These are phyloP conservation scores for Toxoplasma gondii DNA, from an alignment of 169 alveolate genomes.

Conservation along the genomic window DNA sequence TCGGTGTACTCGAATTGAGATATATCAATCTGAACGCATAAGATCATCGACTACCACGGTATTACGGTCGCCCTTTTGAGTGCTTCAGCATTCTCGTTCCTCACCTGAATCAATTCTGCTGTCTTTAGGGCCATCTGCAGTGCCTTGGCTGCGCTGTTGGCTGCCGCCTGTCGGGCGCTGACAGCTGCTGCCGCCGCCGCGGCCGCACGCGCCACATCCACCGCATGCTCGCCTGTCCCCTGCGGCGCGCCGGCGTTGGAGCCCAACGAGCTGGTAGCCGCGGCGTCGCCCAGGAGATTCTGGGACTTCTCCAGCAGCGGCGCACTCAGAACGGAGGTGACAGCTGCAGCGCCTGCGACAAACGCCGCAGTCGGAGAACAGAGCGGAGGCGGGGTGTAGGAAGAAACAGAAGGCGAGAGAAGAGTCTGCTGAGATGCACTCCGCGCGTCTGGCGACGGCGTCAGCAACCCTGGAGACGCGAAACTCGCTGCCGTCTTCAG, in stretches of 20 bases:
- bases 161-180: constrained; percentile 13
- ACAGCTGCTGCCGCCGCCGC: constrained; percentile 40
- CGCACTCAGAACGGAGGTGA: background rate
- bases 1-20: too few species aligned
- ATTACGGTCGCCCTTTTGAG: too few species aligned
- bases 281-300: background rate
- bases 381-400: background rate
- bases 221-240: constrained; percentile 26
- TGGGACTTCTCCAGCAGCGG: constrained; percentile 26
- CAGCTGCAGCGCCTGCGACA: constrained; percentile 44
- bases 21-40: too few species aligned
- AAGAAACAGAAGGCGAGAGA: background rate
- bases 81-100: background rate
- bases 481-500: background rate
- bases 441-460: background rate
- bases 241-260: background rate
- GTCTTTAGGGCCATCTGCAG: constrained; percentile 38
- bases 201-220: constrained; percentile 15
- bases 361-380: constrained; percentile 22
- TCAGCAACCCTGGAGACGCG: background rate
- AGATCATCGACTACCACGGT: too few species aligned
- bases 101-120: constrained; percentile 14
- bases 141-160: constrained; percentile 34
- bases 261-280: background rate
- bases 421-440: background rate